These are phyloP conservation scores for Penicillium lagena DNA, from an alignment of 495 filamentous ascomycete genomes.

Conservation along the genomic window DNA sequence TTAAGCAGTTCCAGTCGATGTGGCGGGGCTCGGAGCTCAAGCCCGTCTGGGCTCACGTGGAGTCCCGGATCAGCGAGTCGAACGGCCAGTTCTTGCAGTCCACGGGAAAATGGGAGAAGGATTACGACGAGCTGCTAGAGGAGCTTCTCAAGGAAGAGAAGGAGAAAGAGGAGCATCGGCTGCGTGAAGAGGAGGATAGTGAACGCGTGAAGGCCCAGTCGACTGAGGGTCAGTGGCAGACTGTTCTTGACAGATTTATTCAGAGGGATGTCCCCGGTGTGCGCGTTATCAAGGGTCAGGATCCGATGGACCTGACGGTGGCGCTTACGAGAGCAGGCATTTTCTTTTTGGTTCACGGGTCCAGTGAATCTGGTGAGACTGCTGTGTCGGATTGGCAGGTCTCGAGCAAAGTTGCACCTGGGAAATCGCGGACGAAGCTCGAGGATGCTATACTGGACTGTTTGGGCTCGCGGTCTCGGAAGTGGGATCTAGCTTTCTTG, in stretches of 20 bases:
- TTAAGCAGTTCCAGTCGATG: slow-evolving; percentile 24
- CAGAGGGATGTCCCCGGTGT: slow-evolving; percentile 22
- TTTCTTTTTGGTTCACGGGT: slow-evolving; percentile 22
- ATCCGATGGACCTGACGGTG: slow-evolving; percentile 18
- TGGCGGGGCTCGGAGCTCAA: slow-evolving; percentile 34
- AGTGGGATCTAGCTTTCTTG: slow-evolving; percentile 39
- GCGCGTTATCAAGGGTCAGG: slow-evolving; percentile 17
- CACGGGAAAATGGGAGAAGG: slow-evolving; percentile 33
- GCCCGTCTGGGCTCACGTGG: slow-evolving; percentile 28
- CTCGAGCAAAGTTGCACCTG: slow-evolving; percentile 12
- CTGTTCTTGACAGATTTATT: slow-evolving; percentile 23
- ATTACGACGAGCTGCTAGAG: slow-evolving; percentile 32
- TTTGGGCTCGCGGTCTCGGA: slow-evolving; percentile 28
- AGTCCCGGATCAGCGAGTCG: slow-evolving; percentile 27
- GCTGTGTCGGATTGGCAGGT: slow-evolving; percentile 30
- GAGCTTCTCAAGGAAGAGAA: slow-evolving; percentile 22
- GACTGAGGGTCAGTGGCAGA: slow-evolving; percentile 26
- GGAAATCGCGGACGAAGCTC: slow-evolving; percentile 21
- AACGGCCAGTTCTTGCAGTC: slow-evolving; percentile 32
- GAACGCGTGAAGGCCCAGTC: slow-evolving; percentile 23
- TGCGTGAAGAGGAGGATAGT: slow-evolving; percentile 18
- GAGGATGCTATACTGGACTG: slow-evolving; percentile 27
- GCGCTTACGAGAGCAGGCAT: slow-evolving; percentile 29
- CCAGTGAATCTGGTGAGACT: slow-evolving; percentile 7
- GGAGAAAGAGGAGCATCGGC: slow-evolving; percentile 16